These are phyloP conservation scores for Boletus tomentosulus DNA, from an alignment of 768 basidiomycete genomes.

Conservation along the genomic window DNA sequence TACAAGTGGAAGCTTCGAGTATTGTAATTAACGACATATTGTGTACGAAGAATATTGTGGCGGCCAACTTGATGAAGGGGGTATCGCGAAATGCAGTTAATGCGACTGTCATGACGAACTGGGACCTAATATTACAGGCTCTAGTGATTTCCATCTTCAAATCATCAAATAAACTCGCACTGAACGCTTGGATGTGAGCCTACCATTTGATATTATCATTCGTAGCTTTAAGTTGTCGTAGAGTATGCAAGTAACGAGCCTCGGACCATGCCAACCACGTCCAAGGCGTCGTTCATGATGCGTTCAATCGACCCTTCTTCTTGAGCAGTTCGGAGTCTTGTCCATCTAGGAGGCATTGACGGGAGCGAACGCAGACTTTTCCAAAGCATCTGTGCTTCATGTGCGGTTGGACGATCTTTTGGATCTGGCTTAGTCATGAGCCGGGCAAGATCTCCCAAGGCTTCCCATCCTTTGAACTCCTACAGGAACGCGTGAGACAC, in stretches of 20 bases:
- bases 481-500: background rate
- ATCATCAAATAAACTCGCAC: too few relatives aligned
- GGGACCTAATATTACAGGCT: too few relatives aligned
- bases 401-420: background rate
- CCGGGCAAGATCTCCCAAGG: background rate
- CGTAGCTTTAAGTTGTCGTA: background rate
- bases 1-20: too few relatives aligned
- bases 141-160: too few relatives aligned
- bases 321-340: conserved; percentile 1
- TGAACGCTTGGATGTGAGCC: too few relatives aligned
- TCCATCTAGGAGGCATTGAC: conserved; percentile 8
- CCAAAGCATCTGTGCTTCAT: conserved; percentile 6
- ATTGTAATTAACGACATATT: too few relatives aligned
- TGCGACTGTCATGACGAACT: too few relatives aligned
- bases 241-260: background rate
- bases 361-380: conserved; percentile 3
- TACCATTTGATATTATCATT: background rate
- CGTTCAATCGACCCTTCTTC: conserved; percentile 10
- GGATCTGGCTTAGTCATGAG: conserved; percentile 9
- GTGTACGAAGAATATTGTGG: too few relatives aligned
- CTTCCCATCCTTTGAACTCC: conserved; percentile 6
- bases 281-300: conserved; percentile 13
- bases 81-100: too few relatives aligned
- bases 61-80: too few relatives aligned
- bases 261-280: conserved; percentile 11